Evolutionary conservation across 352 stramenopile genomes (phyloP).

Genomic region (Pythium biforme): DNA sequence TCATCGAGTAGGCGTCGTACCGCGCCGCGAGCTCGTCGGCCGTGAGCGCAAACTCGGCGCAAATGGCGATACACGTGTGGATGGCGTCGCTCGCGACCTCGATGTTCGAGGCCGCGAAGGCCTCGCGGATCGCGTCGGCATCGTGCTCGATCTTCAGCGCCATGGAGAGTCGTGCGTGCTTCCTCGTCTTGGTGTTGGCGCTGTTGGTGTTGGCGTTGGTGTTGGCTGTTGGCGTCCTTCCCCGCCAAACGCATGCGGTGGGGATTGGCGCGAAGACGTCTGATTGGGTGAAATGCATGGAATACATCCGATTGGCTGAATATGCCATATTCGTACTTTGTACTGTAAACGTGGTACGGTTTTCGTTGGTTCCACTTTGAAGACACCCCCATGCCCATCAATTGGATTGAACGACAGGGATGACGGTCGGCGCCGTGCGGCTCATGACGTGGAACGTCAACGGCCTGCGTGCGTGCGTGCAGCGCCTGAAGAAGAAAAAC

Average conservation of each 20-base stretch:
- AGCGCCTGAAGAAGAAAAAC: constrained; percentile 46
- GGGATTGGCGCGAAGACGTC: constrained; percentile 10
- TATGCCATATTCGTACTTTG: background rate
- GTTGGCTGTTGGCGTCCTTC: background rate
- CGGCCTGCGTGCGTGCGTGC: constrained; percentile 72
- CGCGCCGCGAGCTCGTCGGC: constrained; percentile 74
- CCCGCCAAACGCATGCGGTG: background rate
- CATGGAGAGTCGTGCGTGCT: background rate
- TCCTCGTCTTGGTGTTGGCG: no score
- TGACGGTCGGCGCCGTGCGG: constrained; percentile 29
- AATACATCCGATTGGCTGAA: constrained; percentile 34
- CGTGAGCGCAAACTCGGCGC: constrained; percentile 73
- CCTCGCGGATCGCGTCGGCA: constrained; percentile 54
- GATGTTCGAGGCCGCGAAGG: constrained; percentile 73
- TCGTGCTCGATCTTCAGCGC: constrained; percentile 54
- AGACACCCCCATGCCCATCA: background rate
- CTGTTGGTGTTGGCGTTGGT: background rate
- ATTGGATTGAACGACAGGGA: background rate
- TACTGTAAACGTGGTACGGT: background rate
- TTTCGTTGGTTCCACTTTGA: background rate
- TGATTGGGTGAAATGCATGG: constrained; percentile 28
- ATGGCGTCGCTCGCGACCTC: constrained; percentile 70
- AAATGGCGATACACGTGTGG: constrained; percentile 65
- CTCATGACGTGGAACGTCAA: constrained; percentile 89
- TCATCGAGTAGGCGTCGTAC: constrained; percentile 88